phyloP scores from a whole-genome alignment of 208 protist genomes.

The Tritrichomonas foetus region DNA sequence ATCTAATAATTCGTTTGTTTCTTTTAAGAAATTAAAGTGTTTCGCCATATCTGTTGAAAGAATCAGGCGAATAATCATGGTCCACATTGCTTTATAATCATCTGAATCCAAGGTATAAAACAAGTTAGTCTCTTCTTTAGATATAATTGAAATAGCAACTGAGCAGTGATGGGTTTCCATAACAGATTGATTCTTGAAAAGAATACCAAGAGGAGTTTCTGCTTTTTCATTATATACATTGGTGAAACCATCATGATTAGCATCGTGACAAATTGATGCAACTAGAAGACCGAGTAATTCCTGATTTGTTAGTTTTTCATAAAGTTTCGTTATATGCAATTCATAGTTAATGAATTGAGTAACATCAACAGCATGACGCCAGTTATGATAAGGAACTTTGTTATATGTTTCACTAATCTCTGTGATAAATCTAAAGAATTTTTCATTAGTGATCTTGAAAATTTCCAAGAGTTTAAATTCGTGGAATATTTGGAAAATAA shows the following conservation, averaged over 20 bases:
- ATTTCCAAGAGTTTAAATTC: not conserved
- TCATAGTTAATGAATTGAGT: slow-evolving; percentile 58
- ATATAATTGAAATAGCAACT: slow-evolving; percentile 48
- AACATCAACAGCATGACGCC: slow-evolving; percentile 64
- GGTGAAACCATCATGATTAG: slow-evolving; percentile 87
- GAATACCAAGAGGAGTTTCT: slow-evolving; percentile 70
- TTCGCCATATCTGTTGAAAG: slow-evolving; percentile 59
- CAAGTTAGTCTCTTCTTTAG: slow-evolving; percentile 46
- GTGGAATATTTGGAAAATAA: slow-evolving; percentile 37
- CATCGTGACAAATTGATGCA: slow-evolving; percentile 85
- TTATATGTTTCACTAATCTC: slow-evolving; percentile 16
- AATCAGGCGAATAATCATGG: slow-evolving; percentile 52
- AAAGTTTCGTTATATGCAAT: slow-evolving; percentile 56
- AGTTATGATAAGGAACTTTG: slow-evolving; percentile 68
- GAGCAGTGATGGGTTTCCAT: slow-evolving; percentile 63
- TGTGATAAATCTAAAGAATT: slow-evolving; percentile 35
- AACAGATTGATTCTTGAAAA: slow-evolving; percentile 62
- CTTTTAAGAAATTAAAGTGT: slow-evolving; percentile 53
- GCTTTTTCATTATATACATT: slow-evolving; percentile 85
- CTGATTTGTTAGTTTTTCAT: slow-evolving; percentile 55
- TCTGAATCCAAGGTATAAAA: slow-evolving; percentile 41
- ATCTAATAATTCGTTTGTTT: not conserved
- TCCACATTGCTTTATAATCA: slow-evolving; percentile 53
- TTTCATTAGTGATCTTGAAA: slow-evolving; percentile 34
- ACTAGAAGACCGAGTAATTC: slow-evolving; percentile 77